phyloP scores from a whole-genome alignment of 768 basidiomycete genomes.

The Tricholoma sp. region DNA sequence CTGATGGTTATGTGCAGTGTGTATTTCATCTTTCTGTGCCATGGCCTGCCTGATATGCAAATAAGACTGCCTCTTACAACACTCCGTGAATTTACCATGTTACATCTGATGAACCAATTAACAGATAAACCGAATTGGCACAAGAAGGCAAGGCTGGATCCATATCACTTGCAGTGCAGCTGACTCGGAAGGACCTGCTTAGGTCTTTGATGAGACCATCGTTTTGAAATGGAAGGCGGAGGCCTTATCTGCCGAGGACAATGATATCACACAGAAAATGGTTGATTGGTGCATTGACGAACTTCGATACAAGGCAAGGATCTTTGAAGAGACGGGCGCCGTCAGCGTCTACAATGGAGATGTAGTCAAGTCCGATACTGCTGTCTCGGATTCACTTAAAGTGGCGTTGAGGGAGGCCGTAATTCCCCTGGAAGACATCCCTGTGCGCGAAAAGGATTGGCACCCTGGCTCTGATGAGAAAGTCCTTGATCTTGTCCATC shows the following conservation, averaged over 20 bases:
- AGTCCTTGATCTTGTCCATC: slow-evolving; percentile 40
- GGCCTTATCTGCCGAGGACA: not conserved
- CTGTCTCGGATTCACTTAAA: slow-evolving; percentile 17
- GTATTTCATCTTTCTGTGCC: not conserved
- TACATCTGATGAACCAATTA: slow-evolving; percentile 14
- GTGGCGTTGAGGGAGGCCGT: slow-evolving; percentile 16
- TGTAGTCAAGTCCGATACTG: slow-evolving; percentile 23
- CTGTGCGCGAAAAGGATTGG: slow-evolving; percentile 33
- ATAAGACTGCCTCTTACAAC: slow-evolving; percentile 11
- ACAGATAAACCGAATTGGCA: slow-evolving; percentile 16
- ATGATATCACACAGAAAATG: slow-evolving; percentile 10
- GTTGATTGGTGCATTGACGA: slow-evolving; percentile 16
- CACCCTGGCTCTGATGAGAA: slow-evolving; percentile 34
- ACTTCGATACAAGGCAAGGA: slow-evolving; percentile 13
- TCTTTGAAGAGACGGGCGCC: slow-evolving; percentile 9
- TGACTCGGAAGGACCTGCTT: not conserved
- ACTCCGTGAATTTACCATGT: slow-evolving; percentile 15
- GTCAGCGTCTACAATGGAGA: slow-evolving; percentile 16
- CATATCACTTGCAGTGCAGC: not conserved
- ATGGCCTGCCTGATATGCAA: not conserved
- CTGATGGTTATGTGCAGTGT: not conserved
- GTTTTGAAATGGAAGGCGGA: not conserved
- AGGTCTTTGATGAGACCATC: not conserved
- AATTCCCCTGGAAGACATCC: slow-evolving; percentile 27
- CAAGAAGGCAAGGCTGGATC: slow-evolving; percentile 2